Conservation (phyloP, 495 filamentous ascomycete species). For the Diplogelasinospora grovesii region DNA sequence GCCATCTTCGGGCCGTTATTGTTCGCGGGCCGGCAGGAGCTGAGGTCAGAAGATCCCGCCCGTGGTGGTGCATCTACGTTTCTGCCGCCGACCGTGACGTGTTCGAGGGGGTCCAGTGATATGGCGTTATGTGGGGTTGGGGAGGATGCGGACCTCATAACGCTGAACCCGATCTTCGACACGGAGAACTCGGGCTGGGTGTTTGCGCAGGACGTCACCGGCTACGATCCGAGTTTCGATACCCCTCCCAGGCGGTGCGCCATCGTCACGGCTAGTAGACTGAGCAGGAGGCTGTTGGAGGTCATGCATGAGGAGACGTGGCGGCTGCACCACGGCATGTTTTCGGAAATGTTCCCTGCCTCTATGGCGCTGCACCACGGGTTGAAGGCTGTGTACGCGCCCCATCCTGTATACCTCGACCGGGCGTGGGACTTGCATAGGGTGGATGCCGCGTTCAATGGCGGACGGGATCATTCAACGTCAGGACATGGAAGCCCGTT, state of each 20-base stretch:
- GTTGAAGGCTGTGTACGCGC: slow-evolving; percentile 88
- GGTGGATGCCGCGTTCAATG: slow-evolving; percentile 78
- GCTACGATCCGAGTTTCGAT: slow-evolving; percentile 61
- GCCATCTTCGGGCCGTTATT: slow-evolving; percentile 74
- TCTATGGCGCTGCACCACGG: slow-evolving; percentile 84
- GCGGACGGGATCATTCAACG: slow-evolving; percentile 67
- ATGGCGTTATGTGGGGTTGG: slow-evolving; percentile 63
- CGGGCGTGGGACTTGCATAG: slow-evolving; percentile 67
- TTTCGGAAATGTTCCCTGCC: slow-evolving; percentile 90
- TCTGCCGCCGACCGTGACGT: slow-evolving; percentile 46
- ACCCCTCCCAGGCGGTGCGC: slow-evolving; percentile 72
- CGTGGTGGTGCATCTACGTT: slow-evolving; percentile 55
- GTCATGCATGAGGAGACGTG: slow-evolving; percentile 88
- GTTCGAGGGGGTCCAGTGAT: slow-evolving; percentile 17
- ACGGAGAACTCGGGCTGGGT: slow-evolving; percentile 82
- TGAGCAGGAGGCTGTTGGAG: slow-evolving; percentile 70
- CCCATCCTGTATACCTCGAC: slow-evolving; percentile 86
- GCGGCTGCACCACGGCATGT: slow-evolving; percentile 75
- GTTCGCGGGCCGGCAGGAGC: slow-evolving; percentile 48
- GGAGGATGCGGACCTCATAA: slow-evolving; percentile 91
- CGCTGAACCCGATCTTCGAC: slow-evolving; percentile 91
- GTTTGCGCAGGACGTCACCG: slow-evolving; percentile 76
- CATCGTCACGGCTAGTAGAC: slow-evolving; percentile 75
- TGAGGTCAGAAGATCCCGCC: slow-evolving; percentile 56
- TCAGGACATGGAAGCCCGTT: slow-evolving; percentile 62